Evolutionary conservation across 352 stramenopile genomes (phyloP), one percentile per base, ranked within the genome.

Genomic region (Phytophthora fragariaefolia): DNA sequence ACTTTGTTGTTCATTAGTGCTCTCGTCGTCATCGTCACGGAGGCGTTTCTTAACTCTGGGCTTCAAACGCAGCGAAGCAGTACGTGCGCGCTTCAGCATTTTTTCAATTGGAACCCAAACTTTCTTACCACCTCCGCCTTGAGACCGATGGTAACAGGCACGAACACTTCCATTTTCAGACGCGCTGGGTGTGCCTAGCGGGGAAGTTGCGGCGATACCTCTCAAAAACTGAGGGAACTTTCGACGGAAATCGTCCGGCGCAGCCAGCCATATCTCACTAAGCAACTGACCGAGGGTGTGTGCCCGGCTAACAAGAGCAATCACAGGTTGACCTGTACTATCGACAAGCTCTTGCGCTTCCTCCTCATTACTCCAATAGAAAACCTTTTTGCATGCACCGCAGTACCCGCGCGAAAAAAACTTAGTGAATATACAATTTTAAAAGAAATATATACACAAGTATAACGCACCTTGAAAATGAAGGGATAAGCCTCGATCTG

Each of bases 271-370:
- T 4, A 67, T 36, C 38, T 74, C 67, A n/a, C 42, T 60, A 1
- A 74, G 24, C 20, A 74, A 36, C 32, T 66, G 49, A 0, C 45
- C 49, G 18, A 74, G 34, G 2, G 61, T 61, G n/a, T 74, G 61
- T 1, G 45, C 20, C 13, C 56, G 61, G 58, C 62, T 71, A 5
- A 48, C 61, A 4, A 67, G 46, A 51, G 67, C 43, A 5, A 71
- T 38, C 13, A 74, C 50, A 7, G 32, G 23, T 40, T 12, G 26
- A 34, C 40, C 46, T 13, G 40, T 18, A 28, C 46, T 45, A 46
- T 74, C 67, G 1, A 60, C 20, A 2, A 74, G 22, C 28, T 66
- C 61, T 22, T 40, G n/a, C n/a, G 61, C 22, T 2, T 63, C 55
- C 15, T 55, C 27, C 9, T 58, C 48, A 4, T 27, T 36, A 23